Base-by-base conservation (phyloP, 192 early-diverging fungal genomes). In the Pecoramyces ruminantium region DNA sequence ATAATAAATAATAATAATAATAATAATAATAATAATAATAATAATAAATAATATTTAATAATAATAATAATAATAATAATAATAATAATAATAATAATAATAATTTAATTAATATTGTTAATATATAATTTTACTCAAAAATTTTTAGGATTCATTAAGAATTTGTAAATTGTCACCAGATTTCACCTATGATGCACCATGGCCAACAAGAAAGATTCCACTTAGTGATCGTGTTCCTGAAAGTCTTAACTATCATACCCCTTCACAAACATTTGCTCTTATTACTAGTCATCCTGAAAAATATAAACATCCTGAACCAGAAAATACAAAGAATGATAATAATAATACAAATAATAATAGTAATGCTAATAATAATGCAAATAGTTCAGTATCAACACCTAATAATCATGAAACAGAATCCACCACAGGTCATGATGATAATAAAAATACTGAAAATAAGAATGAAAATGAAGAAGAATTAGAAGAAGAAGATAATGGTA, bases 231-330 rank as follows among this genome's bases (percentile, higher is more conserved):
- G 88, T n/a, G 89, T 89, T 2, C 90, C 92, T 2, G 92, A 94
- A 81, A 91, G 93, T 29, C 87, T 98, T 29, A 86, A 89, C 42
- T 97, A 94, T 85, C 96, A 99, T 82, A 88, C 93, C 28, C 83
- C 89, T 42, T 93, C 94, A 79, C 89, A 93, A 78, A 95, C 93
- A 29, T 96, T 96, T 84, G 93, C 91, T 14, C 85, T 94, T 3
- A 21, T 51, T 21, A 51, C 42, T 4, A 51, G 42, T 51, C 5
- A 13, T 14, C 42, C 42, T 4, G 42, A 51, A 51, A 51, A 51
- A 21, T 51, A 51, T 51, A 51, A 51, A 51, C 17, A 51, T 21
- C 42, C 42, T 21, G 42, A 51, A 21, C 42, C 42, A 4, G 42
- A 51, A 14, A 51, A 21, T 51, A 51, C 1, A 3, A 51, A 51